Percentiles rank a stretch among this genome's conserved stretches.
These are phyloP conservation scores for Epichloe gansuensis DNA, from an alignment of 2,329 filamentous ascomycete genomes.

Conservation along the genomic window DNA sequence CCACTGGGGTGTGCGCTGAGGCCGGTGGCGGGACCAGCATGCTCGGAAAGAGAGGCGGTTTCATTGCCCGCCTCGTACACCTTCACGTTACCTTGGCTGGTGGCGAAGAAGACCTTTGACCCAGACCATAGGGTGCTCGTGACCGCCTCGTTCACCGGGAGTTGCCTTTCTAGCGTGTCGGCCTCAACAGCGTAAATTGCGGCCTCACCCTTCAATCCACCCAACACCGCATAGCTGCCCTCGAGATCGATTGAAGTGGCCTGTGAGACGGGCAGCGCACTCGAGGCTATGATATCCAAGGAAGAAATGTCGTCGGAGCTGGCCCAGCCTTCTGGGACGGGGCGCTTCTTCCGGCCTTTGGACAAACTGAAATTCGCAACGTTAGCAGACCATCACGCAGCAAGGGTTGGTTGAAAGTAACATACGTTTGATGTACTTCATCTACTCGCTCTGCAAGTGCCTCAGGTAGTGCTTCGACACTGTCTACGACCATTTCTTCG, in stretches of 20 bases:
- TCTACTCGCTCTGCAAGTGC: constrained; percentile 62
- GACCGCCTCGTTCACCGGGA: constrained; percentile 55
- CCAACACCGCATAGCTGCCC: constrained; percentile 57
- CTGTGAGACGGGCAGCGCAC: constrained; percentile 33
- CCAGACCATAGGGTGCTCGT: constrained; percentile 54
- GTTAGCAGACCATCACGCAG: constrained; percentile 8
- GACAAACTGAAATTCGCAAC: constrained; percentile 49
- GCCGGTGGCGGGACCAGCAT: constrained; percentile 68
- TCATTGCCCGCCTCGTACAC: constrained; percentile 62
- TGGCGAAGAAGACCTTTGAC: constrained; percentile 57
- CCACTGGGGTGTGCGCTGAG: constrained; percentile 74
- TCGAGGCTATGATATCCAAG: constrained; percentile 32
- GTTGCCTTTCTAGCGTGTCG: constrained; percentile 51
- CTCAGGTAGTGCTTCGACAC: constrained; percentile 57
- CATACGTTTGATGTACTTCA: constrained; percentile 66
- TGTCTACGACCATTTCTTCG: constrained; percentile 88
- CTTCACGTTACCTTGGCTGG: constrained; percentile 65
- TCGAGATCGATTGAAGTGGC: constrained; percentile 36
- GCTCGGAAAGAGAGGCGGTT: constrained; percentile 58
- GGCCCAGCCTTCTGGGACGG: constrained; percentile 74
- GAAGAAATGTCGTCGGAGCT: constrained; percentile 54
- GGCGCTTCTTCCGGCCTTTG: constrained; percentile 78
- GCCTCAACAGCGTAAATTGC: constrained; percentile 63
- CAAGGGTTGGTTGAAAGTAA: constrained; percentile 10
- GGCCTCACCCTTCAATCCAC: constrained; percentile 60